Conservation (phyloP, 768 basidiomycete species). For the Gyrodon lividus region DNA sequence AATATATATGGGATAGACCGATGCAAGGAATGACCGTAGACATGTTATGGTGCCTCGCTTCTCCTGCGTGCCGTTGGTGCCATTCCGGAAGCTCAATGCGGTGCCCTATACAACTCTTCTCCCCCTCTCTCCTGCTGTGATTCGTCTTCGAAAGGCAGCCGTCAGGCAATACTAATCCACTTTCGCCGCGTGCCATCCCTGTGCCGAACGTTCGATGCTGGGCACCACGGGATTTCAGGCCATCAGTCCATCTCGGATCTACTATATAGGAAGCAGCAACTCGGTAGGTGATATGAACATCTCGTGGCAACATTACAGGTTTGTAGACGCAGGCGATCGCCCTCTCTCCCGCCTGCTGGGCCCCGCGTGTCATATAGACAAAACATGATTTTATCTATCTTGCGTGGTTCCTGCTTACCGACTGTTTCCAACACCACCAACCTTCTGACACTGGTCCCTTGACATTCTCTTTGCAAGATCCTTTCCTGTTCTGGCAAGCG, state of each 20-base stretch:
- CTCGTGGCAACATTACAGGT: neutral
- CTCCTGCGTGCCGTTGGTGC: conserved; percentile 27
- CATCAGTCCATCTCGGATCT: conserved; percentile 5
- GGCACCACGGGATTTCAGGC: conserved; percentile 5
- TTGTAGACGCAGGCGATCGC: conserved; percentile 4
- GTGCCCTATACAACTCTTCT: conserved; percentile 14
- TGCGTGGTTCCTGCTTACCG: no score
- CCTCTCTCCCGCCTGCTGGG: conserved; percentile 14
- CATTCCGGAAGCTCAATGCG: conserved; percentile 18
- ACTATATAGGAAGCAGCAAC: conserved; percentile 6
- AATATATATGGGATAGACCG: conserved; percentile 22
- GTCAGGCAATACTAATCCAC: conserved; percentile 2
- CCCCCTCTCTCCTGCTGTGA: conserved; percentile 16
- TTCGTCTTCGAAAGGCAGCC: conserved; percentile 4
- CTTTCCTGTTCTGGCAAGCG: no score
- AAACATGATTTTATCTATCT: no score
- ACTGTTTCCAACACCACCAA: no score
- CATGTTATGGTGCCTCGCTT: conserved; percentile 26
- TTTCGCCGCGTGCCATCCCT: conserved; percentile 15
- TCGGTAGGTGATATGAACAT: neutral
- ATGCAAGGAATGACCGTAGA: conserved; percentile 4
- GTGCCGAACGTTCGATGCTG: conserved; percentile 9
- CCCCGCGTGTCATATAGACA: neutral
- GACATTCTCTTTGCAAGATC: no score
- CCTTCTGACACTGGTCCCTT: no score